Conservation (phyloP, 2,329 filamentous ascomycete species). For the Falciphora oryzae region DNA sequence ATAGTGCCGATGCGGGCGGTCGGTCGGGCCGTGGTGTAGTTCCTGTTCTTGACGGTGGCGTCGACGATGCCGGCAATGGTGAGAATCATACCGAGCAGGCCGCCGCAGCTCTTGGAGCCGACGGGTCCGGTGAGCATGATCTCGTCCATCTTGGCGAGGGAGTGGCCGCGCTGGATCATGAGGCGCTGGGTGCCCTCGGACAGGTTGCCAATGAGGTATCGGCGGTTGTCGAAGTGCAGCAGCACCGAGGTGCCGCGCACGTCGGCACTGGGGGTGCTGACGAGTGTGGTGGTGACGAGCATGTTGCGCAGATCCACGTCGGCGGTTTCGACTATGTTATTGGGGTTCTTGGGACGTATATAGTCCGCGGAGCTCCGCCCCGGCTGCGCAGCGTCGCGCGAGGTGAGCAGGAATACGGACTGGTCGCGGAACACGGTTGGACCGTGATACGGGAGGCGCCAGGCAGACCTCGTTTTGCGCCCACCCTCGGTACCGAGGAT, state of each 20-base stretch:
- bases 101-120: slow-evolving; percentile 72
- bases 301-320: slow-evolving; percentile 38
- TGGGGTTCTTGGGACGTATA: not conserved
- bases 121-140: slow-evolving; percentile 78
- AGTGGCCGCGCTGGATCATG: slow-evolving; percentile 60
- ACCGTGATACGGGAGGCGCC: not conserved
- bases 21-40: not conserved
- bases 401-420: not conserved
- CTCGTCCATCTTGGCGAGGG: slow-evolving; percentile 61
- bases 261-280: slow-evolving; percentile 81
- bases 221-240: slow-evolving; percentile 72
- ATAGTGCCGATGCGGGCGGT: slow-evolving; percentile 9
- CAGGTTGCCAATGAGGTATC: slow-evolving; percentile 80
- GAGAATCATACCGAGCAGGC: slow-evolving; percentile 77
- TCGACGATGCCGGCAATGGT: slow-evolving; percentile 64
- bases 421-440: not conserved
- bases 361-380: no score
- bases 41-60: slow-evolving; percentile 10
- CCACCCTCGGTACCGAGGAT: not conserved
- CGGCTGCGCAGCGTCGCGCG: not conserved
- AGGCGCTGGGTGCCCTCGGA: slow-evolving; percentile 81
- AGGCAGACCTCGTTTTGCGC: not conserved
- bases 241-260: slow-evolving; percentile 73
- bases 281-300: slow-evolving; percentile 67
- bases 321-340: not conserved